Conservation (phyloP, 106 monocot genomes). For the Apostasia shenzhenica region DNA sequence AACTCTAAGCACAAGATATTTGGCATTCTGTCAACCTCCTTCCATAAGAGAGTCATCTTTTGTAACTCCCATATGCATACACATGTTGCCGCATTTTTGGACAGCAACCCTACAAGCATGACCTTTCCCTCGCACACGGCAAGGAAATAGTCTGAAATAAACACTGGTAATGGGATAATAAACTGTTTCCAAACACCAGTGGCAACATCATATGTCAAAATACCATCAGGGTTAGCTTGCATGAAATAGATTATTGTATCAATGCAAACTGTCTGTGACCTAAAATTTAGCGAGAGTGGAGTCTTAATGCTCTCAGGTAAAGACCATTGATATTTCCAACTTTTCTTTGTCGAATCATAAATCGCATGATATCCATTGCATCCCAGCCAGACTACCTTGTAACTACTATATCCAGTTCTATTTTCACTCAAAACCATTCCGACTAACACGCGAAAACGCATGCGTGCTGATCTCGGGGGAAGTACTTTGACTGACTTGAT, state of each 20-base stretch:
- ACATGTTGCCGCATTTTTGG: slow-evolving; percentile 78
- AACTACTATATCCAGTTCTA: slow-evolving; percentile 26
- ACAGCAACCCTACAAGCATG: slow-evolving; percentile 75
- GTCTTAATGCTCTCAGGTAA: slow-evolving; percentile 49
- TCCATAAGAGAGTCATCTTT: slow-evolving; percentile 97
- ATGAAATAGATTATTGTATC: slow-evolving; percentile 70
- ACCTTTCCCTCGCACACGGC: slow-evolving; percentile 55
- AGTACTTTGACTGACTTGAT: slow-evolving; percentile 53
- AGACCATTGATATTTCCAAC: slow-evolving; percentile 33
- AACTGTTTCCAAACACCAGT: slow-evolving; percentile 64
- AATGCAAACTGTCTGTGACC: slow-evolving; percentile 55
- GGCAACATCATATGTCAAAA: slow-evolving; percentile 51
- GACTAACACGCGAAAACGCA: slow-evolving; percentile 44
- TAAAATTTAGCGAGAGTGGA: slow-evolving; percentile 60
- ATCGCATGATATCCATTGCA: slow-evolving; percentile 56
- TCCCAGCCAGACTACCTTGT: slow-evolving; percentile 68
- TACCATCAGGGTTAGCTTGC: slow-evolving; percentile 64
- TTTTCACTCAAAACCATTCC: slow-evolving; percentile 65
- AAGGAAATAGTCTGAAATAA: slow-evolving; percentile 46
- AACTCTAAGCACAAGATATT: slow-evolving; percentile 88
- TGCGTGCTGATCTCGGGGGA: slow-evolving; percentile 34
- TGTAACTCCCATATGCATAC: slow-evolving; percentile 92
- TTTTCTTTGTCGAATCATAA: slow-evolving; percentile 55
- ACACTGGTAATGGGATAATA: slow-evolving; percentile 44
- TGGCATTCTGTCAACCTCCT: slow-evolving; percentile 99